Conservation (phyloP, 2,329 filamentous ascomycete genomes). For the Aspergillus brasiliensis region DNA sequence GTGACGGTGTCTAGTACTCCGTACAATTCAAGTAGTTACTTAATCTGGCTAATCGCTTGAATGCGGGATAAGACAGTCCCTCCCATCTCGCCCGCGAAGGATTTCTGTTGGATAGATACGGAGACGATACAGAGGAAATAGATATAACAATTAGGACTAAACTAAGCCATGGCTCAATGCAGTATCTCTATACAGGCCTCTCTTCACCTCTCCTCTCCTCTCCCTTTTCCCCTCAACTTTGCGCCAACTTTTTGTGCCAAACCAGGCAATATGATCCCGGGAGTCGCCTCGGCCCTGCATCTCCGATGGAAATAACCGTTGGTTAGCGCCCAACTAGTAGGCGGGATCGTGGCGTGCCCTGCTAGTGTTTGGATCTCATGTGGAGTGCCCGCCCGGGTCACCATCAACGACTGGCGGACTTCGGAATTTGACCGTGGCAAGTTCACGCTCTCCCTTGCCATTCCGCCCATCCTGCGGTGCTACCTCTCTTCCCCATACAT, state of each 20-base stretch:
- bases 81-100: too few species aligned
- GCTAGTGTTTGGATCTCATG: conserved; percentile 10
- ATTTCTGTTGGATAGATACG: too few species aligned
- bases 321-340: conserved; percentile 13
- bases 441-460: not conserved
- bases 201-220: too few species aligned
- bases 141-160: too few species aligned
- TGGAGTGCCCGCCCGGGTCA: not conserved
- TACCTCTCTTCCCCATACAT: not conserved
- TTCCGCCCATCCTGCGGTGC: not conserved
- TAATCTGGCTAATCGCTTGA: too few species aligned
- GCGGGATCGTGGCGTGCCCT: conserved; percentile 22
- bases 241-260: conserved; percentile 1
- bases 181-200: conserved; percentile 5
- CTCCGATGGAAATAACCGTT: conserved; percentile 15
- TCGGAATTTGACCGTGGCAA: not conserved
- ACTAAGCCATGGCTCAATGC: conserved; percentile 8
- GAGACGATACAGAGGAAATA: too few species aligned
- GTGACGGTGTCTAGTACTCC: too few species aligned
- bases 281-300: not conserved
- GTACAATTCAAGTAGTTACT: too few species aligned
- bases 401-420: not conserved
- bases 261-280: conserved; percentile 18
- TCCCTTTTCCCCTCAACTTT: too few species aligned
- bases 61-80: too few species aligned